Evolutionary conservation across 345 rosid genomes (phyloP), one percentile per base, ranked within the genome.

Genomic region (Gossypium arboreum): DNA sequence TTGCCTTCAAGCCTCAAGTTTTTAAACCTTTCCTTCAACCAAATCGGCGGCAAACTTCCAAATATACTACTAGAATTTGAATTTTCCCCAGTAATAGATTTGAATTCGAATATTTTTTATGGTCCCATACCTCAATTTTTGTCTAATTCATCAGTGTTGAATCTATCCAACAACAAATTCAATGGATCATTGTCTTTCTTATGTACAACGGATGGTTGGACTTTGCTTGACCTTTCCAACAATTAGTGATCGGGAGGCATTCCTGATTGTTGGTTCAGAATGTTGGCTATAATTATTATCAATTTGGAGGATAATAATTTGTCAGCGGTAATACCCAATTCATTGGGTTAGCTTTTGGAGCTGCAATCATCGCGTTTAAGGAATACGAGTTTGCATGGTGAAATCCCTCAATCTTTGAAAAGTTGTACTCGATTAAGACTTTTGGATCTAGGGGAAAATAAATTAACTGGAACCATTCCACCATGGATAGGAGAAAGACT

Each of bases 11-110:
- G 27, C 0, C 22, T 77, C 1, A 5, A 2, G 15, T 45, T 25
- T 12, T 52, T 77, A n/a, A 77, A 72, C 15, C 52, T 77, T 29
- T 72, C 76, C 22, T 43, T 10, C 50, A 77, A 77, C n/a, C 25
- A 56, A 3, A 54, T 72, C 9, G 24, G 12, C 15, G 76, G 72
- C 4, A 15, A 29, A 50, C 18, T 70, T 4, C 55, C 69, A 51
- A 43, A 72, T 25, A 29, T 45, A 10, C 9, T 52, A 11, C 25
- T 65, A 0, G 48, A 20, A 45, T 24, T 54, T 13, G 10, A 20
- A 25, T 13, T 15, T 4, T 1, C 29, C 58, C 72, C 58, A 57
- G 15, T n/a, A n/a, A 8, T 57, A n/a, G 78, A 68, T 67, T 4
- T 80, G 20, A 69, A 74, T 68, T 59, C 52, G 10, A 70, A 60